Evolutionary conservation across 2,329 filamentous ascomycete species (phyloP), one percentile per base, ranked within the genome.

Genomic region (Xylaria arbuscula): DNA sequence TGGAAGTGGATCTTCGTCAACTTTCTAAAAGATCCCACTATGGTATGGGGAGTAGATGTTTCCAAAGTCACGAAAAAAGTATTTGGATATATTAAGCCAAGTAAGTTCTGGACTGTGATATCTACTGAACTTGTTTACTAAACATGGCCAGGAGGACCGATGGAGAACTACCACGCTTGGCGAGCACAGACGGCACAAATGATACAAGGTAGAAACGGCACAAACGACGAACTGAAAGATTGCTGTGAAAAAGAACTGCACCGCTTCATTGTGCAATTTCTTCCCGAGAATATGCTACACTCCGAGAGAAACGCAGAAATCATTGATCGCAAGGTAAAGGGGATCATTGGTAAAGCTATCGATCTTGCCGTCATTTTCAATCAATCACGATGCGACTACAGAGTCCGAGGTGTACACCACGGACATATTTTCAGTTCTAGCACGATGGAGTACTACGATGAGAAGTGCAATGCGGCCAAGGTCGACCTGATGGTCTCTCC

Each of bases 331-430:
- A 5, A 17, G 1, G 2, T 54, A 1, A 24, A 13, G 3, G 34
- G 6, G 8, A 66, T 69, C 22, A 9, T 67, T 24, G 51, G 60
- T 24, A 57, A 64, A 53, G 55, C 67, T 2, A 40, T 56, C 6
- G 55, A 69, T 13, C 53, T 69, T 2, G 67, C 67, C 10, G 40
- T 34, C 3, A 57, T 69, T 11, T 67, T 64, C 64, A 67, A 64
- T 22, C 38, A 48, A 51, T 69, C 64, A 17, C 55, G 59, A 48
- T 69, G 47, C 34, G 0, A 9, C 4, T 69, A 67, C 13, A 2
- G 3, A 0, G 2, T 58, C 32, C 1, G 19, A 2, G 6, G 1
- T 7, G 60, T 64, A n/a, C 0, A 1, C 3, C 19, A 56, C 38
- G 3, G 48, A 36, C 22, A 24, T 10, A 6, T 7, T 8, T 68